Evolutionary conservation across 345 rosid genomes (phyloP).

Genomic region (Eucalyptus cloeziana): DNA sequence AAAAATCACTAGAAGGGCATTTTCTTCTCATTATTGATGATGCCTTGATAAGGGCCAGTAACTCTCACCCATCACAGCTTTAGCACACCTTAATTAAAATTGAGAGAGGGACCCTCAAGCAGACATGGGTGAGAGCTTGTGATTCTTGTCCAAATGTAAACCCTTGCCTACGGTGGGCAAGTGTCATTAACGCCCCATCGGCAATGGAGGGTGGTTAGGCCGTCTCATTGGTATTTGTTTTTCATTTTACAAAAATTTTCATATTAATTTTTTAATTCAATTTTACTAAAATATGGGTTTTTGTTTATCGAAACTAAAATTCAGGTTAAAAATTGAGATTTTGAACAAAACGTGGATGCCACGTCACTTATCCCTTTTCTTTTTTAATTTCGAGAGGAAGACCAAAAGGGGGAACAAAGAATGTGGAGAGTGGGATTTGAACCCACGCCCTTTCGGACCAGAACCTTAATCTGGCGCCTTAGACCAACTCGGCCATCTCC

Average conservation of each 20-base stretch:
- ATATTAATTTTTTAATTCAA: no score
- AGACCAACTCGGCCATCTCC: constrained; percentile 99
- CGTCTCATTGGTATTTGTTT: no score
- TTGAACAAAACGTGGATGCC: not conserved
- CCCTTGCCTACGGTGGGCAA: no score
- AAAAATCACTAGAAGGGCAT: not conserved
- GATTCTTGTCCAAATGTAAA: no score
- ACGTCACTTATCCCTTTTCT: not conserved
- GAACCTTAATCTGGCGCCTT: constrained; percentile 99
- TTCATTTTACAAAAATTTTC: no score
- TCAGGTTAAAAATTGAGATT: not conserved
- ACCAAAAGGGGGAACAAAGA: not conserved
- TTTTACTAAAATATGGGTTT: not conserved
- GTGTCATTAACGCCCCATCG: no score
- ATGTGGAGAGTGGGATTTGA: constrained; percentile 74
- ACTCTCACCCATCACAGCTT: not conserved
- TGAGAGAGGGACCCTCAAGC: no score
- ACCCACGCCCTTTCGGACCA: constrained; percentile 99
- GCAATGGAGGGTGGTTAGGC: no score
- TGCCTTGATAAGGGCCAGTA: not conserved
- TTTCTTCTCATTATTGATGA: accelerated
- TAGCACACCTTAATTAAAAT: no score
- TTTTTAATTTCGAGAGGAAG: not conserved
- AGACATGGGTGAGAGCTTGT: no score
- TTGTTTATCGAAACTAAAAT: not conserved